phyloP scores from a whole-genome alignment of 352 stramenopile species.

The Lagenidium giganteum region DNA sequence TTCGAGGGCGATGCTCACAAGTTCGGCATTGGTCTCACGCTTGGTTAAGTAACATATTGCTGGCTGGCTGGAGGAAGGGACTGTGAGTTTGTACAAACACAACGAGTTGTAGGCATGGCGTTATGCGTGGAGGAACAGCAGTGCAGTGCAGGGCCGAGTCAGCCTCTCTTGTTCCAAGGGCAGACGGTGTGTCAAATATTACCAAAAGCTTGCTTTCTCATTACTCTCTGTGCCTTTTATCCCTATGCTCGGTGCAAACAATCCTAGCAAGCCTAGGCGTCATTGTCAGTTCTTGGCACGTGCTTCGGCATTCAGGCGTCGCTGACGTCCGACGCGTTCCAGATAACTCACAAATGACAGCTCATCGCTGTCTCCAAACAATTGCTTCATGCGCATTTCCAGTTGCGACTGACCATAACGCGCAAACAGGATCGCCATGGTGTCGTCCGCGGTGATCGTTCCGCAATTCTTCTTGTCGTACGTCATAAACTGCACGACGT shows the following conservation, averaged over 20 bases:
- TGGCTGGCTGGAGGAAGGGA: no score
- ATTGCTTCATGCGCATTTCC: constrained; percentile 88
- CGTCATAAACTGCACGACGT: constrained; percentile 98
- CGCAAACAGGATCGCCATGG: constrained; percentile 97
- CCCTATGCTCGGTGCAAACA: no score
- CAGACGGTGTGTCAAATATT: no score
- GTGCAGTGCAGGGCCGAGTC: no score
- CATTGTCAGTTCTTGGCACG: constrained; percentile 38
- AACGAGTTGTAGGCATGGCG: no score
- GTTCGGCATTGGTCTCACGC: constrained; percentile 74
- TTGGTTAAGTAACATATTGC: constrained; percentile 71
- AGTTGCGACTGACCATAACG: constrained; percentile 87
- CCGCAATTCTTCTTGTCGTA: constrained; percentile 95
- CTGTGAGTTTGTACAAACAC: no score
- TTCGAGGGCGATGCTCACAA: constrained; percentile 84
- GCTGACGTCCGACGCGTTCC: constrained; percentile 69
- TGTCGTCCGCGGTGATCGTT: constrained; percentile 95
- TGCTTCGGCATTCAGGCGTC: constrained; percentile 51
- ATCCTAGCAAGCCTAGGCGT: no score
- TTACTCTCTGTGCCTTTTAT: no score
- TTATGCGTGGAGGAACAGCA: no score
- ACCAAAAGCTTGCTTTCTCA: no score
- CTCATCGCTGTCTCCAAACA: constrained; percentile 87
- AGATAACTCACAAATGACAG: constrained; percentile 79
- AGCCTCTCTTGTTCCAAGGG: no score